A percentile compares a stretch with the other conserved stretches of the same genome.
Conservation (phyloP, 139 green algal genomes). For the Cymbomonas tetramitiformis region DNA sequence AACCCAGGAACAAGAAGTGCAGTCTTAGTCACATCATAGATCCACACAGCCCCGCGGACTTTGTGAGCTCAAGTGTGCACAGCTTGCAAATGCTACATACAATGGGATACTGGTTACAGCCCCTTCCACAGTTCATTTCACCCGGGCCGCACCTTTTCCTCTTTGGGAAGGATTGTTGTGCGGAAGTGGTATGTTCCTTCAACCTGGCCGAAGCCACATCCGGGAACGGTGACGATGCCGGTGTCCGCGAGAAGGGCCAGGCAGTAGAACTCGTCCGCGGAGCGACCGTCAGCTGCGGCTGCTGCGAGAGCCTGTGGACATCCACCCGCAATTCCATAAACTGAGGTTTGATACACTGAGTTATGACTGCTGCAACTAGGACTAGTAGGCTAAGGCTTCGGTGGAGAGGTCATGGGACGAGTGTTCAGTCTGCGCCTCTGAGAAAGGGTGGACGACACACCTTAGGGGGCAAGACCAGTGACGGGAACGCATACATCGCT, state of each 20-base stretch:
- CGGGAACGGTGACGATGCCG: conserved; percentile 79
- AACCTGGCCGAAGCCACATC: conserved; percentile 66
- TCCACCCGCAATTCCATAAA: conserved; percentile 44
- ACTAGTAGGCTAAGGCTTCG: too few relatives aligned
- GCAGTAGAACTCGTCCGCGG: conserved; percentile 87
- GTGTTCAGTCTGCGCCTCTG: neutral
- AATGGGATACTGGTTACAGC: conserved; percentile 28
- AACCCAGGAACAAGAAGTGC: too few relatives aligned
- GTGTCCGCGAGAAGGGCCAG: conserved; percentile 62
- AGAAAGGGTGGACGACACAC: too few relatives aligned
- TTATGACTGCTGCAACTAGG: conserved; percentile 15
- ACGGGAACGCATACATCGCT: conserved; percentile 41
- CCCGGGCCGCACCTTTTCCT: too few relatives aligned
- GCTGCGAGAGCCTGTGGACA: conserved; percentile 51
- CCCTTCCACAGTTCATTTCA: too few relatives aligned
- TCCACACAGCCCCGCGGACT: too few relatives aligned
- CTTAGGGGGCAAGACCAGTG: conserved; percentile 17
- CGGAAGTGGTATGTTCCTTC: conserved; percentile 77
- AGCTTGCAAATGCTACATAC: conserved; percentile 26
- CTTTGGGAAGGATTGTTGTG: conserved; percentile 81
- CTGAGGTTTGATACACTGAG: neutral
- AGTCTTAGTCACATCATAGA: too few relatives aligned
- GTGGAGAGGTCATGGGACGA: neutral
- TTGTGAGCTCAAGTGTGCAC: too few relatives aligned
- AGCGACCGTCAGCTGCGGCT: conserved; percentile 57